Base-by-base conservation (phyloP, 768 basidiomycete genomes). In the Candolleomyces aberdarensis region DNA sequence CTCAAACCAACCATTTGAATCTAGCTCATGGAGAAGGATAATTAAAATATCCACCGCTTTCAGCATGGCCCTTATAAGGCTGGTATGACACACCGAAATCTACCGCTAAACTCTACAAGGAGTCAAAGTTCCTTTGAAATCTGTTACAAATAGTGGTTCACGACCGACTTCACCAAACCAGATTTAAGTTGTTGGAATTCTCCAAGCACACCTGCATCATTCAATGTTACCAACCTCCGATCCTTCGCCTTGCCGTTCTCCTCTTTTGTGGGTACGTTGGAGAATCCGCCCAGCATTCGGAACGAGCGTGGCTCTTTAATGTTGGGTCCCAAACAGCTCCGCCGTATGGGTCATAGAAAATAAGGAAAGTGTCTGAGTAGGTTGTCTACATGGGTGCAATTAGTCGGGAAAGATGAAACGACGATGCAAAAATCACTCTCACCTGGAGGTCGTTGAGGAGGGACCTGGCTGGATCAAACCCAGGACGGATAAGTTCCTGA, bases 271-370 rank as follows among this genome's bases (percentile, higher is more conserved):
- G 94, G 94, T 17, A 72, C 73, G 58, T 85, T 85, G 0, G 91
- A 92, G 73, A 89, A 96, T 10, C 89, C 90, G 26, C 90, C 86
- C 49, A 95, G 77, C 7, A 94, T 92, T 62, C 90, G 85, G 78
- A 96, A 94, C 5, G 86, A 80, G 50, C 88, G 77, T 0, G 84
- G 73, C 26, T 80, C 75, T 59, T 81, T 82, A 92, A 74, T 13
- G 78, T 78, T 6, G 92, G 89, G 66, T 96, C 91, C 93, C 94
- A 98, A 1, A 97, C 87, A 0, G 82, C 87, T 6, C 92, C 95
- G 56, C 97, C 97, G 39, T 86, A 80, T 0, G 83, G 76, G 64
- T 98, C 96, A 66, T 85, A 85, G 79, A 98, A 99, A 43, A 96
- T 79, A 60, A 91, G 84, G 64, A 92, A 82, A 0, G 88, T 88